These are phyloP conservation scores for Phytophthora tentaculata DNA, from an alignment of 352 stramenopile genomes.

Conservation along the genomic window DNA sequence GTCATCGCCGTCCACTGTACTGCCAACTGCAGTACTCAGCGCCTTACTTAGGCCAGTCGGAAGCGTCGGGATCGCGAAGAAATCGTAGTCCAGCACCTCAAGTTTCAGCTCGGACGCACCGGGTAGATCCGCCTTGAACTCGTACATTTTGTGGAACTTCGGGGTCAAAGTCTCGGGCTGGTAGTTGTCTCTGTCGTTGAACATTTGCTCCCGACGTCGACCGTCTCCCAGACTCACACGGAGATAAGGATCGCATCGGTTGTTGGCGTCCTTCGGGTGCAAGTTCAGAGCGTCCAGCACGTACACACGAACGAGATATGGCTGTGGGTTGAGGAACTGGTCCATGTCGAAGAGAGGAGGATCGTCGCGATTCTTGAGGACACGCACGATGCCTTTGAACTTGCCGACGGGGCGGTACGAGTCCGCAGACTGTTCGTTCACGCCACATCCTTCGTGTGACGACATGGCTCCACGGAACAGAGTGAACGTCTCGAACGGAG, in stretches of 20 bases:
- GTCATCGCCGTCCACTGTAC: constrained; percentile 75
- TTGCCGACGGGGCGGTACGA: constrained; percentile 72
- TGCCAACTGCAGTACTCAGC: constrained; percentile 50
- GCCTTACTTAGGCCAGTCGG: constrained; percentile 61
- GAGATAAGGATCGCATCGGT: constrained; percentile 89
- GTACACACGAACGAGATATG: constrained; percentile 89
- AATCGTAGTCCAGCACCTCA: constrained; percentile 79
- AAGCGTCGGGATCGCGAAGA: constrained; percentile 66
- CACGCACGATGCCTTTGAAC: constrained; percentile 91
- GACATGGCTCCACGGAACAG: constrained; percentile 68
- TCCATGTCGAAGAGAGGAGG: constrained; percentile 77
- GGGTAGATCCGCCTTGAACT: constrained; percentile 91
- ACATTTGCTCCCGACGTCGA: constrained; percentile 63
- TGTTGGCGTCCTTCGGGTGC: constrained; percentile 81
- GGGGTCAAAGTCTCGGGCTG: constrained; percentile 73
- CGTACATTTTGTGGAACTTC: constrained; percentile 92
- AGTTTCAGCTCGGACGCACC: constrained; percentile 72
- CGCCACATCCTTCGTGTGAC: constrained; percentile 43
- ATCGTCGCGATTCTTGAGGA: constrained; percentile 77
- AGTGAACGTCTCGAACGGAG: constrained; percentile 85
- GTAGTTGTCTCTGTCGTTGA: constrained; percentile 87
- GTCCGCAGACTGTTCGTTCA: constrained; percentile 28
- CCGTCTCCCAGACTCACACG: constrained; percentile 81
- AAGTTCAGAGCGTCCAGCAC: constrained; percentile 85
- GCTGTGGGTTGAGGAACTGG: constrained; percentile 73